Conservation (phyloP, 2,329 filamentous ascomycete genomes). For the Delphinella strobiligena region DNA sequence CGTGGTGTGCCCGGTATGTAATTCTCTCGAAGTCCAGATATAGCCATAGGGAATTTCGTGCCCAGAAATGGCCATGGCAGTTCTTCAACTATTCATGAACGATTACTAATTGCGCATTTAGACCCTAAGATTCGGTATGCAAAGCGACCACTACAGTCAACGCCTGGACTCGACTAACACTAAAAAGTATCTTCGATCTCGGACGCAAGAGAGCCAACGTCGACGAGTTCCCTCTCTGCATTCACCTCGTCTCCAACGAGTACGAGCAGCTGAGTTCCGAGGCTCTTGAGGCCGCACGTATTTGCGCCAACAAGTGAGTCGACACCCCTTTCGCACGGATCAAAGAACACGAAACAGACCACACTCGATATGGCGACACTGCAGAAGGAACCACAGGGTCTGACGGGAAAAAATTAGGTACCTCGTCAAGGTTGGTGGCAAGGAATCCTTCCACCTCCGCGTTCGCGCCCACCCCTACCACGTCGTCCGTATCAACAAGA, state of each 20-base stretch:
- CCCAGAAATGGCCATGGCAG: too few relatives aligned
- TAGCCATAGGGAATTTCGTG: too few relatives aligned
- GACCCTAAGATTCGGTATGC: conserved; percentile 7
- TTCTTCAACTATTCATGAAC: too few relatives aligned
- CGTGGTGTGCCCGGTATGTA: conserved; percentile 63
- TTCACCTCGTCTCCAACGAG: conserved; percentile 99
- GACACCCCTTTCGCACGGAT: conserved; percentile 1
- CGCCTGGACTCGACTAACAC: too few relatives aligned
- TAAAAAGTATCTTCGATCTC: conserved; percentile 71
- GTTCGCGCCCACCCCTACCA: conserved; percentile 95
- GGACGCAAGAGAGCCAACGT: conserved; percentile 82
- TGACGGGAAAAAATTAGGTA: too few relatives aligned
- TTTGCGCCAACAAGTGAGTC: conserved; percentile 96
- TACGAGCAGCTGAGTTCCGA: conserved; percentile 99
- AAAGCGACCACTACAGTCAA: too few relatives aligned
- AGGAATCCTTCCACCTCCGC: conserved; percentile 60
- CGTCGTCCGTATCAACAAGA: conserved; percentile 99
- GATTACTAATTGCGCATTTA: too few relatives aligned
- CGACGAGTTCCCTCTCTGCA: conserved; percentile 98
- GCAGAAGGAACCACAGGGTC: too few relatives aligned
- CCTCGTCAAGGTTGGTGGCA: conserved; percentile 56
- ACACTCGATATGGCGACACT: too few relatives aligned
- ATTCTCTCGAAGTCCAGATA: neutral
- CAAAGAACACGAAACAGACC: conserved; percentile 3
- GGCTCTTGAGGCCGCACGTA: conserved; percentile 98